Conservation (phyloP, 305 asterid species). For the Solanum hybrid region DNA sequence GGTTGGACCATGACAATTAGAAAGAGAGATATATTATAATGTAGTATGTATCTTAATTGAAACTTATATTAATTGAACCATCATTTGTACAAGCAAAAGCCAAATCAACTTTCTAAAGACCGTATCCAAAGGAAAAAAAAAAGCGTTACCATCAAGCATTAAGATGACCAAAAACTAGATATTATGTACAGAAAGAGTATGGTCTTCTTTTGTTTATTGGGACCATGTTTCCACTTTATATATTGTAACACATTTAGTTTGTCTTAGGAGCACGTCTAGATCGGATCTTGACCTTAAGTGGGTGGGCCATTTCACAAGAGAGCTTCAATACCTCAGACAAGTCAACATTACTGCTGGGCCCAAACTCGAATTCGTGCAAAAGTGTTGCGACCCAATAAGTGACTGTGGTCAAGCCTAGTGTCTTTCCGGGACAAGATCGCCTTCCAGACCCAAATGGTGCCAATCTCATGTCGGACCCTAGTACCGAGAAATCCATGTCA, state of each 20-base stretch:
- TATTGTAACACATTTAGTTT: background rate
- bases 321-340: conserved; percentile 39
- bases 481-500: conserved; percentile 13
- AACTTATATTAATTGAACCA: background rate
- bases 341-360: conserved; percentile 18
- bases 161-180: background rate
- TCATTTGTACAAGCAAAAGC: background rate
- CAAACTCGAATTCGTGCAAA: conserved; percentile 31
- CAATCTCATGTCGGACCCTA: conserved; percentile 48
- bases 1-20: background rate
- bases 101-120: background rate
- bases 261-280: conserved; percentile 16
- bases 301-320: conserved; percentile 55
- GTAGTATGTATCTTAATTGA: background rate
- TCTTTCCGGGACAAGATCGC: conserved; percentile 55
- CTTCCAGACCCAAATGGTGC: conserved; percentile 70
- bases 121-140: background rate
- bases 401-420: conserved; percentile 45
- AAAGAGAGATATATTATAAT: background rate
- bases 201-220: background rate
- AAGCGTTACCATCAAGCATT: background rate
- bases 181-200: background rate
- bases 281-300: conserved; percentile 32
- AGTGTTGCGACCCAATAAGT: conserved; percentile 44
- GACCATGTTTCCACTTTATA: background rate